Base-by-base conservation (phyloP, 1,284 basidiomycete genomes). In the Irpex sp. region DNA sequence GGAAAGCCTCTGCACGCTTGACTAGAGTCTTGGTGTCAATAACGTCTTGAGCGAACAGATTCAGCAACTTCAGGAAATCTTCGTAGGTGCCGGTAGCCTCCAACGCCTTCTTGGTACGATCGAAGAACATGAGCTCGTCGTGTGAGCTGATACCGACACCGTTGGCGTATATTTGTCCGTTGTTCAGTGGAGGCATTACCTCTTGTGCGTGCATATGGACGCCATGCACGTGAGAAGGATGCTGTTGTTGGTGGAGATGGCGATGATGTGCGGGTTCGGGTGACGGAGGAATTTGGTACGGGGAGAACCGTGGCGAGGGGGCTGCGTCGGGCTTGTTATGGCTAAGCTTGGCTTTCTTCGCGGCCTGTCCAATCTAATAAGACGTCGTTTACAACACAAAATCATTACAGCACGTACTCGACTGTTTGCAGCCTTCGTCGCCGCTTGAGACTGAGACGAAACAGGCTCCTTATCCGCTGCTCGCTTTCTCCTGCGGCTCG, bases 61-160 rank as follows among this genome's bases (percentile, higher is more conserved):
- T 89, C 67, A 94, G 81, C 51, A 93, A 76, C 74, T 92, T 93
- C 64, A 94, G 79, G 77, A 94, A 93, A 69, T 94, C 91, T 66
- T 91, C 86, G 70, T 93, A 94, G 19, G 83, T 84, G 49, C 86
- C 81, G 63, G 85, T 84, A 72, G 84, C 84, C 71, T 93, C 91
- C 61, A 93, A 80, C 56, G 82, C 80, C 68, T 87, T 88, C 76
- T 89, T 90, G 73, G 94, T 91, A 58, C 92, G 87, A 71, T 98
- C 95, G 70, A 98, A 98, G 81, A 98, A 98, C 12, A 91, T 79
- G 23, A 96, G 83, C 70, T 97, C 95, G 65, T 94, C 92, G n/a
- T 88, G 84, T 2, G 88, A 82, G 2, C 85, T 73, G 16, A 82
- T 62, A 78, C 78, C 8, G 75, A 77, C 23, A 64, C 65, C 62